A percentile compares a stretch with the other conserved stretches of the same genome.
Conservation (phyloP, 352 stramenopile species). For the Globisporangium uncinulatum region DNA sequence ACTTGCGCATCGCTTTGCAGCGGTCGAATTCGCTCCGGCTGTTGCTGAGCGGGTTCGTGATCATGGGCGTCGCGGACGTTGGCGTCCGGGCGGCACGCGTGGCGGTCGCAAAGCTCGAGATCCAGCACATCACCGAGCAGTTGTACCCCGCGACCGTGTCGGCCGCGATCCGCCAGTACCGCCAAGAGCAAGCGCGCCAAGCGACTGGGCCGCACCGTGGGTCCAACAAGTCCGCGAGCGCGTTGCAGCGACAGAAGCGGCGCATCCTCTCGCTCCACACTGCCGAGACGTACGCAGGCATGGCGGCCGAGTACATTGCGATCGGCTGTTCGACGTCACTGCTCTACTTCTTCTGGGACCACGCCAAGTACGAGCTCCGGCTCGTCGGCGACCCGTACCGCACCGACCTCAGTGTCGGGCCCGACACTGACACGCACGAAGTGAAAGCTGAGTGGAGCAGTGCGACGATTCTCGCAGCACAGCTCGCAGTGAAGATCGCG, state of each 20-base stretch:
- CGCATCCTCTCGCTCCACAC: slow-evolving; percentile 18
- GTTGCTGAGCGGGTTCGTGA: slow-evolving; percentile 12
- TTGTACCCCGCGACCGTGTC: not conserved
- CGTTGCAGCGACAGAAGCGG: slow-evolving; percentile 12
- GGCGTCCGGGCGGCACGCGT: slow-evolving; percentile 18
- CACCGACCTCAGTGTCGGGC: not conserved
- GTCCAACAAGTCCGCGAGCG: not conserved
- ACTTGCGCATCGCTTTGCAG: slow-evolving; percentile 18
- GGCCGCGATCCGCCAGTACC: not conserved
- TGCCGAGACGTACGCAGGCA: slow-evolving; percentile 22
- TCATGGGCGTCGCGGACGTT: slow-evolving; percentile 20
- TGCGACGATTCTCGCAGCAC: slow-evolving; percentile 12
- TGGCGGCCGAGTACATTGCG: slow-evolving; percentile 13
- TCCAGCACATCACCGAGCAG: slow-evolving; percentile 2
- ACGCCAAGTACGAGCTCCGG: slow-evolving; percentile 5
- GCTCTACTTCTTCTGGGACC: slow-evolving; percentile 7
- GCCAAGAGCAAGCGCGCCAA: not conserved
- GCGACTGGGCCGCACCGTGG: not conserved
- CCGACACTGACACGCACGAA: not conserved
- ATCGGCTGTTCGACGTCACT: slow-evolving; percentile 6
- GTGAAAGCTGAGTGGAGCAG: not conserved
- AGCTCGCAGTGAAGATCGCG: slow-evolving; percentile 20
- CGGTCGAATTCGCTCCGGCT: slow-evolving; percentile 3
- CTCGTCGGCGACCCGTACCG: not conserved
- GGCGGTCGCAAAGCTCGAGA: slow-evolving; percentile 5